Base-by-base conservation (phyloP, 1,139 yeast genomes). In the Blastobotrys indianensis region DNA sequence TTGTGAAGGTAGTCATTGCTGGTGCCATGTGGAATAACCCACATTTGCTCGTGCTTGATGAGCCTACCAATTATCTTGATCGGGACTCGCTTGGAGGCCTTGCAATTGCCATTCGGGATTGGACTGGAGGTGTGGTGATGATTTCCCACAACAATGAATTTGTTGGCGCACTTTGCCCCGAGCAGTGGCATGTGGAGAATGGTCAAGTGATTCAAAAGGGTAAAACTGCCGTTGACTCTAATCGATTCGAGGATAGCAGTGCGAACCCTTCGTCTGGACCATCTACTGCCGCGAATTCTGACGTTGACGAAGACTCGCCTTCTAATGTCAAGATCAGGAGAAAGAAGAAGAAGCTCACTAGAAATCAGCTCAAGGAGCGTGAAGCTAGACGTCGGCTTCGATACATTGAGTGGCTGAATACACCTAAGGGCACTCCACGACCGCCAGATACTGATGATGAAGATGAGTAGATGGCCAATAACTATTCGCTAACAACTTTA, bases 21-120 rank as follows among this genome's bases (percentile, higher is more conserved):
- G 97, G 97, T 69, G 97, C 97, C 55, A 92, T 92, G 94, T 92
- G 98, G 98, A 90, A 92, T 70, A 92, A 92, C 65, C 98, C 98
- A n/a, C 98, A 92, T 69, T 77, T 92, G 69, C 78, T 92, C 54
- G 98, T 92, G 37, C 76, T 92, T 55, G 98, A 92, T 69, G 98
- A 92, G 77, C 98, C 98, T 64, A 92, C 98, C 61, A 92, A 92
- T 72, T 92, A 92, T 75, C 76, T 92, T 70, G 98, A 92, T 69
- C 82, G 98, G 73, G 98, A 92, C 65, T 90, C 97, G 25, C 75
- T 92, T 53, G 98, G 98, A 63, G 98, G 97, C 41, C 76, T 92
- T 57, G 97, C 98, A 15, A 80, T 90, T 58, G 98, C 98, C 46
- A 92, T 92, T 62, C 82, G 97, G 69, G 97, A 88, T 66, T 92